These are phyloP conservation scores for Amanita fuliginea DNA, from an alignment of 768 basidiomycete species.

Conservation along the genomic window DNA sequence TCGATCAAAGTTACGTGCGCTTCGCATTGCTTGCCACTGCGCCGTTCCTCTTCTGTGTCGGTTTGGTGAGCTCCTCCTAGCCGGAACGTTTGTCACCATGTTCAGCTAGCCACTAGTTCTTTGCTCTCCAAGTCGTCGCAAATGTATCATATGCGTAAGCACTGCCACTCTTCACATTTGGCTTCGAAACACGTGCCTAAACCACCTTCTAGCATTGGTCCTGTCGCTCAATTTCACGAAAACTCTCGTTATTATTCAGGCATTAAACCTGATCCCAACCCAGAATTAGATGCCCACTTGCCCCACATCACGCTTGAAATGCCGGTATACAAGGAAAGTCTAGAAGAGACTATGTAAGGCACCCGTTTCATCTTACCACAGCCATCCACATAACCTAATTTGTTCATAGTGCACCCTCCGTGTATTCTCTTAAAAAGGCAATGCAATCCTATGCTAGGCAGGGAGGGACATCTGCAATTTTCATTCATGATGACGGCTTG, in stretches of 20 bases:
- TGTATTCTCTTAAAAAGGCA: conserved; percentile 70
- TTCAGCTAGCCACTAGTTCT: conserved; percentile 41
- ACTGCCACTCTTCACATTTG: conserved; percentile 14
- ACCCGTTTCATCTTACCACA: not conserved
- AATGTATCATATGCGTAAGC: conserved; percentile 56
- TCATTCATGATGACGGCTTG: conserved; percentile 79
- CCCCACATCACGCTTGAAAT: conserved; percentile 75
- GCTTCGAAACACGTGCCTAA: conserved; percentile 45
- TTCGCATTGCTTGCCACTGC: conserved; percentile 55
- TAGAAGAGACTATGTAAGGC: conserved; percentile 73
- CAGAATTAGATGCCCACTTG: conserved; percentile 48
- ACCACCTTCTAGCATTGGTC: conserved; percentile 54
- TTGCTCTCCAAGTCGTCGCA: conserved; percentile 56
- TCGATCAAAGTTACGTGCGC: conserved; percentile 53
- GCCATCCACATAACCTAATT: conserved; percentile 1
- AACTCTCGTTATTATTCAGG: conserved; percentile 82
- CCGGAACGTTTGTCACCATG: not conserved
- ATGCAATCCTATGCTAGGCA: conserved; percentile 92
- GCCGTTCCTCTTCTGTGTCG: conserved; percentile 69
- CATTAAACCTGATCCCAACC: conserved; percentile 45
- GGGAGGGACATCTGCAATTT: conserved; percentile 70
- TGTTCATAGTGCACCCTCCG: conserved; percentile 50
- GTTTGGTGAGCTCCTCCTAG: conserved; percentile 37
- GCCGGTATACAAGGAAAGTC: conserved; percentile 82
- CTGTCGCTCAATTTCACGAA: conserved; percentile 76